These are phyloP conservation scores for Odontarrhena argentea DNA, from an alignment of 345 rosid species.

Conservation along the genomic window DNA sequence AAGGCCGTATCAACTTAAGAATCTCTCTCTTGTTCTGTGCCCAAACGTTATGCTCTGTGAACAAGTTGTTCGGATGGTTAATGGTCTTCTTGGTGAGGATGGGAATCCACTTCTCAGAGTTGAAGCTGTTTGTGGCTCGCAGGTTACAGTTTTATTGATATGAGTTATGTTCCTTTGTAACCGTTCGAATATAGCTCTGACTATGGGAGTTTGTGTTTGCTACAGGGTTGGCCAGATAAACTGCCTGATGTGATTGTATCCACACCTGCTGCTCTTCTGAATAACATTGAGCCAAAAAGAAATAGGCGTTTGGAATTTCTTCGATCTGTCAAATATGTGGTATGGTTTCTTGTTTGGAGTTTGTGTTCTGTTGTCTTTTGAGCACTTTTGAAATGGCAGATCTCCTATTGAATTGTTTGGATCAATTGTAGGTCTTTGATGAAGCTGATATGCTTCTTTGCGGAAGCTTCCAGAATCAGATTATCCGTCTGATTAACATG, in stretches of 20 bases:
- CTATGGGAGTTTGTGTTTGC: conserved; percentile 19
- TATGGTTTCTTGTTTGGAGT: conserved; percentile 42
- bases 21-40: conserved; percentile 72
- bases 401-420: conserved; percentile 14
- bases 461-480: conserved; percentile 89
- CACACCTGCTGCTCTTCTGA: conserved; percentile 87
- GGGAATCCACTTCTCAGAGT: conserved; percentile 70
- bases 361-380: conserved; percentile 41
- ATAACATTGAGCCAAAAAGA: conserved; percentile 67
- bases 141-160: conserved; percentile 47
- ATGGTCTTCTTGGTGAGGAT: conserved; percentile 58
- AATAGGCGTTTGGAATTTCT: conserved; percentile 55
- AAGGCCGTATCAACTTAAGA: conserved; percentile 23
- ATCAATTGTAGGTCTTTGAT: conserved; percentile 76
- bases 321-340: conserved; percentile 79
- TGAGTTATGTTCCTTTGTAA: background rate
- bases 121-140: conserved; percentile 72
- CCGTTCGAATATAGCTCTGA: conserved; percentile 20
- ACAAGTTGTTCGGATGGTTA: conserved; percentile 90
- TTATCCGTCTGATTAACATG: conserved; percentile 77
- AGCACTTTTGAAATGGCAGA: background rate
- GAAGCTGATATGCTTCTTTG: conserved; percentile 98
- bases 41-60: conserved; percentile 91
- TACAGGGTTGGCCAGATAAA: conserved; percentile 91
- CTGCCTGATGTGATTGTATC: conserved; percentile 78